These are phyloP conservation scores for Cryphonectria parasitica DNA, from an alignment of 2,329 filamentous ascomycete genomes.

Conservation along the genomic window DNA sequence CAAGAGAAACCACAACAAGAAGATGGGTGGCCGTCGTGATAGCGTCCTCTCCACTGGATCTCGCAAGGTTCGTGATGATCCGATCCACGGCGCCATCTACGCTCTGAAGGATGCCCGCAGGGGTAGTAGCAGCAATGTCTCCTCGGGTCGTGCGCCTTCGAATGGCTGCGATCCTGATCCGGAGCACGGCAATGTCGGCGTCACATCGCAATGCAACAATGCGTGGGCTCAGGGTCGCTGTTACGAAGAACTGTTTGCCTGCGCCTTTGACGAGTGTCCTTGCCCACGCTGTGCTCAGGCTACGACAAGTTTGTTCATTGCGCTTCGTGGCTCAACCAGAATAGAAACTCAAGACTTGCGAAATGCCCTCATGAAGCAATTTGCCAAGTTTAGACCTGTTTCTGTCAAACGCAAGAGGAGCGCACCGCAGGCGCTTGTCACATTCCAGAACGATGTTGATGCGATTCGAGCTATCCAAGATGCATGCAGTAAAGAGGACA, in stretches of 20 bases:
- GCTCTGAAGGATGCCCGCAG: slow-evolving; percentile 13
- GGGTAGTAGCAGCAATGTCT: slow-evolving; percentile 5
- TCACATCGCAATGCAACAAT: neutral
- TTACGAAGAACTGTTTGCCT: neutral
- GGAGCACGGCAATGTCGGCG: neutral
- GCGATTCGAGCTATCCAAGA: slow-evolving; percentile 17
- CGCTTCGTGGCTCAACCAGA: neutral
- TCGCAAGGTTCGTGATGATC: slow-evolving; percentile 19
- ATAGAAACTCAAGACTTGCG: too few species aligned
- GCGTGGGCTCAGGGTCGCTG: neutral
- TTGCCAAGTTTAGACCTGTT: slow-evolving; percentile 11
- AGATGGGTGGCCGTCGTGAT: slow-evolving; percentile 13
- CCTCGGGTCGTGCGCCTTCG: neutral
- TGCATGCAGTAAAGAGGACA: neutral
- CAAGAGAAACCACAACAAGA: slow-evolving; percentile 2
- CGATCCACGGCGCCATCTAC: slow-evolving; percentile 23
- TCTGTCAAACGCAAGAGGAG: neutral
- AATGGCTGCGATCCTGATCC: neutral
- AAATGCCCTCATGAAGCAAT: slow-evolving; percentile 6
- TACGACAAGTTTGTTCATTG: slow-evolving; percentile 18
- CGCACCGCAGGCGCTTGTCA: neutral
- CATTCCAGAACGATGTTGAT: slow-evolving; percentile 18
- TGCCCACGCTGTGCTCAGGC: slow-evolving; percentile 12
- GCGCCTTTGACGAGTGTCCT: slow-evolving; percentile 17
- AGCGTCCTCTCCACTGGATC: slow-evolving; percentile 18